Conservation (phyloP, 2,329 filamentous ascomycete genomes). For the Pyricularia pennisetigena region DNA sequence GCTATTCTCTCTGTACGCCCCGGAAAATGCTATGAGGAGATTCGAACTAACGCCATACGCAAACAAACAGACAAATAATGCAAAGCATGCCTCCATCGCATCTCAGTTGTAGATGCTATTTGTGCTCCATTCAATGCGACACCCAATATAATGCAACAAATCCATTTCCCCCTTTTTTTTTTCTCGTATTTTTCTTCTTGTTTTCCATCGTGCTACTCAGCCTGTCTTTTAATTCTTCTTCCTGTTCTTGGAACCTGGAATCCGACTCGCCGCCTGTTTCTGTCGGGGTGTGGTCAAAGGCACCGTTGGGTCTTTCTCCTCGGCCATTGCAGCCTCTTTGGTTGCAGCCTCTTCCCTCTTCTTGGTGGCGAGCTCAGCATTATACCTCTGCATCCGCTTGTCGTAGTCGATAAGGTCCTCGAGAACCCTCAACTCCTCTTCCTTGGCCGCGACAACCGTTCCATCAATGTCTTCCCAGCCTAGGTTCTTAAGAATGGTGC, state of each 20-base stretch:
- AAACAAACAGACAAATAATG: background rate
- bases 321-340: background rate
- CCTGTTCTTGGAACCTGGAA: background rate
- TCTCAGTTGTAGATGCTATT: background rate
- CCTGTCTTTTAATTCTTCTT: background rate
- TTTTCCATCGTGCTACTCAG: background rate
- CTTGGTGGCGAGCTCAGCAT: background rate
- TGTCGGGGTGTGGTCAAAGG: background rate
- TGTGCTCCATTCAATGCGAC: background rate
- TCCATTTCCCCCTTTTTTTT: background rate
- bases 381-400: constrained; percentile 6
- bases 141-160: background rate
- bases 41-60: background rate
- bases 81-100: background rate
- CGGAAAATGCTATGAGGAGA: background rate
- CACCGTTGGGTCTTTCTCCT: background rate
- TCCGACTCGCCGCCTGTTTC: background rate
- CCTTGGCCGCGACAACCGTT: constrained; percentile 21
- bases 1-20: background rate
- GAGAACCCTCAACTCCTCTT: constrained; percentile 18
- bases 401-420: constrained; percentile 16
- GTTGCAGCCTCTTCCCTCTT: background rate
- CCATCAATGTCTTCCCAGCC: constrained; percentile 57
- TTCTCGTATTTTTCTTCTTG: background rate
- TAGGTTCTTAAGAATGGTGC: constrained; percentile 55